Conservation (phyloP, 441 rosid species). For the Croton laevigatus region DNA sequence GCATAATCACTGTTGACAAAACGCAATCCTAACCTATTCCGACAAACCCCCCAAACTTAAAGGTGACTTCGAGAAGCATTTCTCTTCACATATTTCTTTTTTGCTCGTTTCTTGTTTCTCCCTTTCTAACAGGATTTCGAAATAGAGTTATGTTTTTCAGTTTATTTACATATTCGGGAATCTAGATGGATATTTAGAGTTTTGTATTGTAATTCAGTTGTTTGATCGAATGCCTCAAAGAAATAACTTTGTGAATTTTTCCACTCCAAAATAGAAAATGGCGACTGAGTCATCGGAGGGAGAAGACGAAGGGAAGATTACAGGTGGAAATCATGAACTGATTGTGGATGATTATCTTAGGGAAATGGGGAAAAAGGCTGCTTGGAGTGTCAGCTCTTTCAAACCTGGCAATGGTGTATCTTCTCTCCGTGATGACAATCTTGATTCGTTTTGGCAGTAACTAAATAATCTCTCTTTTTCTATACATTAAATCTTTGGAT, state of each 20-base stretch:
- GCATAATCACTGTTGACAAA: too few species aligned
- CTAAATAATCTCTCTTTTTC: not conserved
- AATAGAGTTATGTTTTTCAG: too few species aligned
- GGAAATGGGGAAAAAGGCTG: slow-evolving; percentile 93
- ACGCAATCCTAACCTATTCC: too few species aligned
- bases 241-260: not conserved
- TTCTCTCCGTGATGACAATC: slow-evolving; percentile 81
- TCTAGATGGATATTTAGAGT: too few species aligned
- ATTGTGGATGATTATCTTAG: slow-evolving; percentile 70
- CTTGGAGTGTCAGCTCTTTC: slow-evolving; percentile 98
- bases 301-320: slow-evolving; percentile 90
- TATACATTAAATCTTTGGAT: not conserved
- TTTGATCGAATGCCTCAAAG: not conserved
- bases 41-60: too few species aligned
- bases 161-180: too few species aligned
- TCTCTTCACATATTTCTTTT: too few species aligned
- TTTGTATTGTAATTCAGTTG: not conserved
- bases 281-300: slow-evolving; percentile 90
- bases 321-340: slow-evolving; percentile 62
- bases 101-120: too few species aligned
- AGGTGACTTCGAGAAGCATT: too few species aligned
- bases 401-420: slow-evolving; percentile 88
- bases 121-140: too few species aligned
- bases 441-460: slow-evolving; percentile 90
- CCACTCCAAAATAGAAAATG: slow-evolving; percentile 30